Evolutionary conservation across 768 basidiomycete genomes (phyloP).

Genomic region (Gloeostereum incarnatum): DNA sequence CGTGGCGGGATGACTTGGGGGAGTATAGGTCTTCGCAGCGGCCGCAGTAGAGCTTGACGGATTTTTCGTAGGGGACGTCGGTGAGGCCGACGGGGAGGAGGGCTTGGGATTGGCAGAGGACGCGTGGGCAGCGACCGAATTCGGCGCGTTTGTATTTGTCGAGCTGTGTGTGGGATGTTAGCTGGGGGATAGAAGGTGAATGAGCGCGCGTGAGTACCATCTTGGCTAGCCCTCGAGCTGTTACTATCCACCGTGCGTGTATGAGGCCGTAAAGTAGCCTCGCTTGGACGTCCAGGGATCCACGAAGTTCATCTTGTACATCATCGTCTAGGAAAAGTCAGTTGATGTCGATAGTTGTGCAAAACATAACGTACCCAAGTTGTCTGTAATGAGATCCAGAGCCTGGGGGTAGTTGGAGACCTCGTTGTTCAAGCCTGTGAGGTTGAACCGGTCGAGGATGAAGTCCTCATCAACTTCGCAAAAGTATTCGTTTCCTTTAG

Average conservation of each 20-base stretch:
- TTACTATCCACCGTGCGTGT: conserved; percentile 96
- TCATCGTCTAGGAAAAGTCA: conserved; percentile 61
- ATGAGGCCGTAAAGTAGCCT: conserved; percentile 92
- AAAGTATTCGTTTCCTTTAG: conserved; percentile 99
- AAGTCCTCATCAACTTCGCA: conserved; percentile 99
- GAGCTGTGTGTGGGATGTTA: conserved; percentile 33
- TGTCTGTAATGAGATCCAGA: conserved; percentile 92
- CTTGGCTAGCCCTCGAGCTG: conserved; percentile 85
- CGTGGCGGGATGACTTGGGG: conserved; percentile 94
- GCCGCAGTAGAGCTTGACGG: conserved; percentile 97
- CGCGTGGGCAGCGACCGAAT: conserved; percentile 97
- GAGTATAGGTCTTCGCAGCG: conserved; percentile 98
- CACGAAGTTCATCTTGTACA: conserved; percentile 88
- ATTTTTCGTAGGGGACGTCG: conserved; percentile 97
- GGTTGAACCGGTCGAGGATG: conserved; percentile 95
- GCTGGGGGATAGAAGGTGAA: not conserved
- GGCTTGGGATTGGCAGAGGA: conserved; percentile 89
- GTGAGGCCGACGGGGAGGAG: conserved; percentile 96
- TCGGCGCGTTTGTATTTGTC: conserved; percentile 99
- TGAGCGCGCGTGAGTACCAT: conserved; percentile 50
- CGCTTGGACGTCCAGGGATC: conserved; percentile 88
- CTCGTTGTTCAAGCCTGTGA: conserved; percentile 95
- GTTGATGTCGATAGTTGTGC: not conserved
- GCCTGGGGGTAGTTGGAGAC: conserved; percentile 93
- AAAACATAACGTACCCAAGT: conserved; percentile 57